Percentiles rank a stretch among this genome's conserved stretches.
Evolutionary conservation across 768 basidiomycete genomes (phyloP).

Genomic region (Fistulinella prunicolor): DNA sequence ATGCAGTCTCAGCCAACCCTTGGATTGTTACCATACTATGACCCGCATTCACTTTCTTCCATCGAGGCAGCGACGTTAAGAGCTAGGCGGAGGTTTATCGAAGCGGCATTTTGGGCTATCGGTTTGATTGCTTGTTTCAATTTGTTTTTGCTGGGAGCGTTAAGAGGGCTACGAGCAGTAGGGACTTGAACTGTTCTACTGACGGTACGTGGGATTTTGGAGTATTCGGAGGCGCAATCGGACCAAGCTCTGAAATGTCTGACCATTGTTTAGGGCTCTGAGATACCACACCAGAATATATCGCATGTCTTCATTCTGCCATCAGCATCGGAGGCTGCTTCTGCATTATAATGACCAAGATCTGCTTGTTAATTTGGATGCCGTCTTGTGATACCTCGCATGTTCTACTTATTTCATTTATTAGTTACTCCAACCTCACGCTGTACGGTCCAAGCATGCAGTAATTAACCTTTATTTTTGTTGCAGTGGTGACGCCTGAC

Average conservation of each 20-base stretch:
- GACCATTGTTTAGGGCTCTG: neutral
- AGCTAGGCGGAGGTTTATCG: constrained; percentile 44
- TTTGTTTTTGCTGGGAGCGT: constrained; percentile 26
- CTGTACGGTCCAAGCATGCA: too few relatives aligned
- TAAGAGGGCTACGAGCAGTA: constrained; percentile 13
- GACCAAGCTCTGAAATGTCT: neutral
- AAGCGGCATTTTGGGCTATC: constrained; percentile 39
- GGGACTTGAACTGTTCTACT: neutral
- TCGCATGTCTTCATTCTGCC: too few relatives aligned
- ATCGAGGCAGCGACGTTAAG: constrained; percentile 36
- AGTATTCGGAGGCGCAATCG: neutral
- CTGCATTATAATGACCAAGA: too few relatives aligned
- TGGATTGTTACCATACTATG: constrained; percentile 40
- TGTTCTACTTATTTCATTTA: too few relatives aligned
- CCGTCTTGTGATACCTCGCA: too few relatives aligned
- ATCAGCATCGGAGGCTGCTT: too few relatives aligned
- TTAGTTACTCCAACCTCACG: too few relatives aligned
- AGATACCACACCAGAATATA: too few relatives aligned
- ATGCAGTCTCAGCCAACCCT: constrained; percentile 34
- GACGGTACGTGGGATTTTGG: neutral
- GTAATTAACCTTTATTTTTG: too few relatives aligned
- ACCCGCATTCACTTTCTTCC: constrained; percentile 40
- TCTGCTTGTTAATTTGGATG: too few relatives aligned
- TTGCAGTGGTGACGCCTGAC: too few relatives aligned
- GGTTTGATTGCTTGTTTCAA: constrained; percentile 26